Percentiles rank a stretch among this genome's conserved stretches.
Conservation (phyloP, 1,284 basidiomycete species). For the Acaromyces ingoldii region DNA sequence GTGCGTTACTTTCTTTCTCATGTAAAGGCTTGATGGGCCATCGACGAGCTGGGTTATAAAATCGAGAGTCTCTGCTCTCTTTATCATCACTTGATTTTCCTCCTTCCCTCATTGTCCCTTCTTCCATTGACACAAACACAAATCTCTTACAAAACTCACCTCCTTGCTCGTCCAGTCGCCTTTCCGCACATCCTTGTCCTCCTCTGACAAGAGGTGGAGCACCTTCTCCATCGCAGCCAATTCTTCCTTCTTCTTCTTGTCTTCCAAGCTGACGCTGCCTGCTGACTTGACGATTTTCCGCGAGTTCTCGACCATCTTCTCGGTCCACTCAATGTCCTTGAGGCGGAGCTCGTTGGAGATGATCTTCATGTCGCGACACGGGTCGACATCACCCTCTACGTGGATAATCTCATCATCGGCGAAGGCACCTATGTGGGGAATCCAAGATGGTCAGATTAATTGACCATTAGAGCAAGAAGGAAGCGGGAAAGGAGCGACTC, state of each 20-base stretch:
- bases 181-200: constrained; percentile 88
- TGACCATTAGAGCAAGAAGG: background rate
- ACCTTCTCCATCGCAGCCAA: constrained; percentile 79
- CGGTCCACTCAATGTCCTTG: constrained; percentile 98
- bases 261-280: constrained; percentile 70
- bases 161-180: constrained; percentile 94
- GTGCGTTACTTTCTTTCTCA: constrained; percentile 43
- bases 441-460: background rate
- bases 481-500: background rate
- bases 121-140: background rate
- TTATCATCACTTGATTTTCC: constrained; percentile 62
- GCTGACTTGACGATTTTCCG: constrained; percentile 41
- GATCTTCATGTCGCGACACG: constrained; percentile 94
- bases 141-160: constrained; percentile 59
- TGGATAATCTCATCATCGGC: constrained; percentile 98
- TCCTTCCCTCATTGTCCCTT: background rate
- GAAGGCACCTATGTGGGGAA: constrained; percentile 60
- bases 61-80: constrained; percentile 64
- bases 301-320: constrained; percentile 73
- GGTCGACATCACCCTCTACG: constrained; percentile 97
- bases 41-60: constrained; percentile 65
- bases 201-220: constrained; percentile 70
- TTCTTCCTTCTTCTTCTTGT: constrained; percentile 95
- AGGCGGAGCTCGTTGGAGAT: constrained; percentile 74
- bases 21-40: constrained; percentile 56